Conservation (phyloP, 768 basidiomycete species). For the Kwoniella dejecticola region DNA sequence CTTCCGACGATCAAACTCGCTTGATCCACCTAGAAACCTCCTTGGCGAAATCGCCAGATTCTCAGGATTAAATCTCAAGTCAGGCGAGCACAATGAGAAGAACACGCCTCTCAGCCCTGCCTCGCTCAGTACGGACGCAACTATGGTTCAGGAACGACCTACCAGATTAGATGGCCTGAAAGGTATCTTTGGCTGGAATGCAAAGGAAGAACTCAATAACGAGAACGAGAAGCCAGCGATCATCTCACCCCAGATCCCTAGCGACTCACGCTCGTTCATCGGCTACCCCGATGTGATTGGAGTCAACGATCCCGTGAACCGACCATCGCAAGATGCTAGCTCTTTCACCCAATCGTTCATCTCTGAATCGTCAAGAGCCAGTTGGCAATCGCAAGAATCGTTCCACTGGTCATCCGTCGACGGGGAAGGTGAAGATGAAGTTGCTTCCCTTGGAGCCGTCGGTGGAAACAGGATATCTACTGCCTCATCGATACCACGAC, state of each 20-base stretch:
- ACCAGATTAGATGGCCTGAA: constrained; percentile 47
- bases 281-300: constrained; percentile 52
- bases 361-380: constrained; percentile 46
- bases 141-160: constrained; percentile 34
- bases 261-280: constrained; percentile 32
- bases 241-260: constrained; percentile 25
- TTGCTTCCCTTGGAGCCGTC: constrained; percentile 18
- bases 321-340: constrained; percentile 42
- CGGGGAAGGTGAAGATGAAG: constrained; percentile 26
- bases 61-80: constrained; percentile 36
- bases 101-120: constrained; percentile 14
- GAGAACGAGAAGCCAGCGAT: constrained; percentile 24
- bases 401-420: constrained; percentile 54
- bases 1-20: constrained; percentile 33
- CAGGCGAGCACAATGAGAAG: constrained; percentile 14
- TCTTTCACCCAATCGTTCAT: constrained; percentile 51
- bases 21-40: constrained; percentile 38
- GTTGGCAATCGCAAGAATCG: constrained; percentile 50
- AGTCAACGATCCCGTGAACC: constrained; percentile 38
- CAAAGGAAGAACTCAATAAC: constrained; percentile 13
- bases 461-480: constrained; percentile 41
- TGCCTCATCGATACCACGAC: constrained; percentile 46
- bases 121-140: constrained; percentile 30
- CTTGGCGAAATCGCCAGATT: constrained; percentile 47
- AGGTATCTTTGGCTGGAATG: constrained; percentile 49